Evolutionary conservation across 352 stramenopile species (phyloP), one percentile per base, ranked within the genome.

Genomic region (Pythium rishiriense): DNA sequence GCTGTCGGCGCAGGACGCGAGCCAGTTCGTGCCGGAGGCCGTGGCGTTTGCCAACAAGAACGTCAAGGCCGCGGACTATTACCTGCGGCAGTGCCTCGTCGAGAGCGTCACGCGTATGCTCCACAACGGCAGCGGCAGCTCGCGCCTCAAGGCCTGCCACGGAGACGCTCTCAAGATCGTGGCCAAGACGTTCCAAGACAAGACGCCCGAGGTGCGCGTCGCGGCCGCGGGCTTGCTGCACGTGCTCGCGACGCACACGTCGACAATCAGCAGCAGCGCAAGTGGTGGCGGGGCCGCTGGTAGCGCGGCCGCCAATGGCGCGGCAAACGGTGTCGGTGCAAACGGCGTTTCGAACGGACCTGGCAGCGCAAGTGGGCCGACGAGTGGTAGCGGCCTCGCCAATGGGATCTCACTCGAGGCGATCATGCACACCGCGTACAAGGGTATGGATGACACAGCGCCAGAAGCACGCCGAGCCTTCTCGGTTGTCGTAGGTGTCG

Each of bases 1-100:
- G 4, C 69, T 94, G 22, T 73, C 69, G 17, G 31, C 72, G 48
- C 72, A 87, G 35, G 81, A 90, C n/a, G 78, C 81, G 10, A 67
- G 81, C 42, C 78, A 84, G 53, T 92, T 94, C 52, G 42, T 93
- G 9, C 64, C 73, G 0, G 87, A 96, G 43, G 78, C 76, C 24
- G 58, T 94, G n/a, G 66, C 69, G n/a, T 72, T 94, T 51, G 71
- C 79, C 28, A 83, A 74, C 58, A 86, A 85, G 47, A 75, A 71
- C 48, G 65, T 90, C 26, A 80, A 82, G 31, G 54, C 75, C 2
- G 81, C 78, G 19, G 87, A 96, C 64, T 90, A 87, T 47, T 94
- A 88, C 62, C 72, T 94, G 63, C 90, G 90, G 55, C 85, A 93
- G 63, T 80, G 74, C 39, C 69, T 96, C 9, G 57, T 96, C 17